Conservation (phyloP, 306 rosid genomes). For the Corylus avellana region DNA sequence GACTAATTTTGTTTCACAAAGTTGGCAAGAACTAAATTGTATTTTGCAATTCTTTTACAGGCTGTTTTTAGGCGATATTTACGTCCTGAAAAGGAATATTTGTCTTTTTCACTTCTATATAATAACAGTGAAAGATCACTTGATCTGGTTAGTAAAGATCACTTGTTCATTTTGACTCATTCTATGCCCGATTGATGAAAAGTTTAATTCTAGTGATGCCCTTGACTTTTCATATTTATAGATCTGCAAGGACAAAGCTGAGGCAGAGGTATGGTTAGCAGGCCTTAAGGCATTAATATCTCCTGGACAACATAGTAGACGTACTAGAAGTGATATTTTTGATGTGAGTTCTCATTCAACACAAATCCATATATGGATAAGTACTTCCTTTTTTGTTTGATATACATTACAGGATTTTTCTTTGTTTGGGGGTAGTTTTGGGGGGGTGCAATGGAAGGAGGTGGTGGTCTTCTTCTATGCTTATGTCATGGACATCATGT, state of each 20-base stretch:
- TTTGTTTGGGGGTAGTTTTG: too few species aligned
- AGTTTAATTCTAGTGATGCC: slow-evolving; percentile 16
- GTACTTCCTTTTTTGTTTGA: neutral
- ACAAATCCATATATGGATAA: neutral
- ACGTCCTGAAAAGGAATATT: slow-evolving; percentile 91
- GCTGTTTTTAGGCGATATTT: slow-evolving; percentile 86
- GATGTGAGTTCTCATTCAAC: slow-evolving; percentile 56
- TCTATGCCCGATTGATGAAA: slow-evolving; percentile 11
- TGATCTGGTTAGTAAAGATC: slow-evolving; percentile 73
- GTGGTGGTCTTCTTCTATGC: too few species aligned
- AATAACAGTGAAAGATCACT: slow-evolving; percentile 80
- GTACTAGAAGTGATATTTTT: slow-evolving; percentile 52
- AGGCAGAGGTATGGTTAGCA: slow-evolving; percentile 79
- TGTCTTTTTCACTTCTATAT: slow-evolving; percentile 84
- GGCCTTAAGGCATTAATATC: slow-evolving; percentile 75
- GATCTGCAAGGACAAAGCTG: slow-evolving; percentile 96
- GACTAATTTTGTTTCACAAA: slow-evolving; percentile 6
- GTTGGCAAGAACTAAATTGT: slow-evolving; percentile 2
- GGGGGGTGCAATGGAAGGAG: too few species aligned
- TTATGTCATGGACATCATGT: neutral
- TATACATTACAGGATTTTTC: neutral
- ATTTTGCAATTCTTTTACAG: slow-evolving; percentile 44
- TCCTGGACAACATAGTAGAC: slow-evolving; percentile 42
- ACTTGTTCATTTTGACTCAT: slow-evolving; percentile 5
- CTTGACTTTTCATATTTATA: slow-evolving; percentile 38